Conservation (phyloP, 805 yeast species). For the Schwanniomyces pseudopolymorphus region DNA sequence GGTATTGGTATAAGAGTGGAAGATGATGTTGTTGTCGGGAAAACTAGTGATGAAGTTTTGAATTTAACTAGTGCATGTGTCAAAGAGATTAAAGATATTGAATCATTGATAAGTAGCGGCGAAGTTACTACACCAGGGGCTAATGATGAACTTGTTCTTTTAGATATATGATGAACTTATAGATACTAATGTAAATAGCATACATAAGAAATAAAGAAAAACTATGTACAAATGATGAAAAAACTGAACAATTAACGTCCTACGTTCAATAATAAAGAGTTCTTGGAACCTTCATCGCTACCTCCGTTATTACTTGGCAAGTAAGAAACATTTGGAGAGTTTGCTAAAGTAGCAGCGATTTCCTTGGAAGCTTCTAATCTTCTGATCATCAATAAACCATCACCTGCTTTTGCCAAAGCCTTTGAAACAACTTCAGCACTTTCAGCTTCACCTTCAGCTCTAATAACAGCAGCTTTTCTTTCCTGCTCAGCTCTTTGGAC, state of each 20-base stretch:
- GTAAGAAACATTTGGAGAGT: slow-evolving; percentile 83
- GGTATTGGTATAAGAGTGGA: slow-evolving; percentile 94
- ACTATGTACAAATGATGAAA: slow-evolving; percentile 6
- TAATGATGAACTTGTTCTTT: slow-evolving; percentile 33
- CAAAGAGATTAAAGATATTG: slow-evolving; percentile 83
- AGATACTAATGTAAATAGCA: slow-evolving; percentile 2
- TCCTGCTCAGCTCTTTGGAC: slow-evolving; percentile 98
- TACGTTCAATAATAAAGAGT: slow-evolving; percentile 62
- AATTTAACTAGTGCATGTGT: slow-evolving; percentile 77
- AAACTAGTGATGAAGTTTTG: slow-evolving; percentile 46
- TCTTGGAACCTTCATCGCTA: slow-evolving; percentile 40
- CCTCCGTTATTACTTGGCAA: slow-evolving; percentile 58
- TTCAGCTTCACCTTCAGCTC: slow-evolving; percentile 99
- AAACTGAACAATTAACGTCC: slow-evolving; percentile 30
- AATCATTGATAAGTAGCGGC: slow-evolving; percentile 61
- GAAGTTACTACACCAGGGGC: slow-evolving; percentile 47
- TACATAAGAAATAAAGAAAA: background rate
- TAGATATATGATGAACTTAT: slow-evolving; percentile 17
- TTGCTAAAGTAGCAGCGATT: slow-evolving; percentile 84
- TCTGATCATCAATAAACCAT: slow-evolving; percentile 89
- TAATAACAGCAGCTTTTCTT: slow-evolving; percentile 87
- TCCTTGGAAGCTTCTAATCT: slow-evolving; percentile 96
- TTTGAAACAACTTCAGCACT: slow-evolving; percentile 93
- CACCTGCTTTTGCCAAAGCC: slow-evolving; percentile 93
- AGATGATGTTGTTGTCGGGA: slow-evolving; percentile 85